Base-by-base conservation (phyloP, 164 flowering plant genomes). In the Pachysandra terminalis region DNA sequence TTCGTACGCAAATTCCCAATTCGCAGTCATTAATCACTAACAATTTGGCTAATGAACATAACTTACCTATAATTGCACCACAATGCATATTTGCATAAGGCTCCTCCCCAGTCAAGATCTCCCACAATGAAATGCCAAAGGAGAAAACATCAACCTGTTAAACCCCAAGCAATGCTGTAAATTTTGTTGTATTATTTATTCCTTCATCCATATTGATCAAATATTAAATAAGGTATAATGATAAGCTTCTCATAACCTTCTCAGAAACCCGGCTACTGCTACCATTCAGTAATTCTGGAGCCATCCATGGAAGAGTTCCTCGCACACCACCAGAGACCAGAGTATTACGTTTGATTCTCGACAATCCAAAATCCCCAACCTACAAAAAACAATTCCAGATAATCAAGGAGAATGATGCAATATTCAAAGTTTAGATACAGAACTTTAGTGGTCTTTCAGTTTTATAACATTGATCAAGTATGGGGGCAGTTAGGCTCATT, bases 51-150 rank as follows among this genome's bases (percentile, higher is more conserved):
- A 71, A 58, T 45, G 51, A 32, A 32, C 37, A 5, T 45, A 45
- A 58, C 81, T 56, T 74, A 92, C 98, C 98, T 75, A 92, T 93
- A 56, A 93, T 93, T 51, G 90, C 93, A 54, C 96, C 98, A 74
- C 91, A 90, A 72, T 90, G 95, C 90, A 93, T 82, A 72, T 84
- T 80, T n/a, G 88, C 85, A 75, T 90, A 93, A 3, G 98, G 98
- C 77, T 93, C 98, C 68, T 93, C 98, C 17, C 93, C 93, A 0
- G 95, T 90, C 75, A 87, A 65, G 64, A 93, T 79, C 79, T 93
- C 98, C 98, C 98, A 93, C 85, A 93, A 69, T 68, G 86, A 84
- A 45, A 93, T 81, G 37, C 98, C 96, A 78, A 93, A 93, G 41
- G 98, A 93, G 83, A 80, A 93, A 61, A 93, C 90, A 80, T 92